phyloP scores from a whole-genome alignment of 257 asterid species.

The Misopates orontium region DNA sequence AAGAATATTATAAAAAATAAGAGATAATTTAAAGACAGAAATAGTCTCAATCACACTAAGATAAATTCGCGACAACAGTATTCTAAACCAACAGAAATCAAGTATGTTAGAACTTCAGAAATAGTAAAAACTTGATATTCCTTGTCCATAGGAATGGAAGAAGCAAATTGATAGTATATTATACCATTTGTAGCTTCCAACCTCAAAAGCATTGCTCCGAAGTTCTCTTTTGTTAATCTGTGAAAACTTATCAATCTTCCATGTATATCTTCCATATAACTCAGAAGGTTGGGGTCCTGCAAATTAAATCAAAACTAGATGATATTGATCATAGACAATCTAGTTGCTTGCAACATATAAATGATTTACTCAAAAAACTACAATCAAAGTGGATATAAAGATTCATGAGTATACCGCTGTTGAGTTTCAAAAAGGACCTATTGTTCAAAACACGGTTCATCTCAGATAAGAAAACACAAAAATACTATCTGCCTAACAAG shows the following conservation, averaged over 20 bases:
- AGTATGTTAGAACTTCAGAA: constrained; percentile 1
- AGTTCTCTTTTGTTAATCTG: constrained; percentile 61
- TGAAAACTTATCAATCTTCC: constrained; percentile 61
- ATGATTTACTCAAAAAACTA: not conserved
- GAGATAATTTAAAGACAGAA: not conserved
- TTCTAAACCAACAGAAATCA: constrained; percentile 5
- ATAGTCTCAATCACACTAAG: constrained; percentile 11
- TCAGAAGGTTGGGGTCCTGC: constrained; percentile 57
- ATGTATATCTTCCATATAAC: constrained; percentile 50
- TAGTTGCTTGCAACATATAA: not conserved
- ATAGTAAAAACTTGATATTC: constrained; percentile 15
- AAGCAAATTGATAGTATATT: constrained; percentile 18
- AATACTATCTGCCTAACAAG: not conserved
- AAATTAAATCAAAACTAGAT: constrained; percentile 25
- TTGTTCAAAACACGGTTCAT: not conserved
- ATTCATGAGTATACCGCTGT: not conserved
- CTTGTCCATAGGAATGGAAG: constrained; percentile 18
- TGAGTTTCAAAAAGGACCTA: constrained; percentile 4
- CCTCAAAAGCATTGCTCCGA: constrained; percentile 56
- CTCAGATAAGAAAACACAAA: not conserved
- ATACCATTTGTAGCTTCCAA: constrained; percentile 66
- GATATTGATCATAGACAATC: not conserved
- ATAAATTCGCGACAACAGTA: constrained; percentile 8
- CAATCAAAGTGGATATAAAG: not conserved
- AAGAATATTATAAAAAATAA: not conserved